Base-by-base conservation (phyloP, 176 grass and related monocot species). In the Lolium perenne region DNA sequence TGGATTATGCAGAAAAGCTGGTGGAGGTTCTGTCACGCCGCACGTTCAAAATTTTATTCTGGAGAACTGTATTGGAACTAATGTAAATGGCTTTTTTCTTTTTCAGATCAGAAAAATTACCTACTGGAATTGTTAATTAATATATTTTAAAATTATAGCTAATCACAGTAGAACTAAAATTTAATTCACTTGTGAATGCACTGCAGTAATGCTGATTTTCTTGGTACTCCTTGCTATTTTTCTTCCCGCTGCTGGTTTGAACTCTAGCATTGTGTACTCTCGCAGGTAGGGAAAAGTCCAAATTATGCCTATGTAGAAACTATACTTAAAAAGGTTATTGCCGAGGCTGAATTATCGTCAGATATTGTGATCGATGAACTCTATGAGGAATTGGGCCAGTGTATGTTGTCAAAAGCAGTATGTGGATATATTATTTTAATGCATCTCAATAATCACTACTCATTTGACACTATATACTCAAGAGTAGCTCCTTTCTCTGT, bases 371-470 rank as follows among this genome's bases (percentile, higher is more conserved):
- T 79, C 69, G 96, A 98, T 82, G 88, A 32, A 43, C 61, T 98
- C 23, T 98, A 98, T 80, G 96, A 98, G 86, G 88, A 94, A 81
- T 84, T 98, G 72, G 78, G 88, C 23, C 71, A 81, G 66, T 92
- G 69, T 73, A 88, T 98, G 82, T 86, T 82, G 47, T 66, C 48
- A 58, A 79, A 89, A 84, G 32, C 76, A 84, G 96, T 94, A 95
- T 73, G 53, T 89, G 38, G 20, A 80, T 48, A 71, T 76, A 11
- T 50, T 82, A 64, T 46, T 73, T 9, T 78, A 41, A 7, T 73
- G 57, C 78, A 66, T 29, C 17, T 82, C 4, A 60, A 17, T 84
- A 62, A 0, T 46, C 50, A 0, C 13, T 83, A 63, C 51, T 35
- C 48, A 38, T 0, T 67, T 79, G 7, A 65, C 35, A 49, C 9